Conservation (phyloP, 2,329 filamentous ascomycete genomes). For the Chaetomiaceae sp. region DNA sequence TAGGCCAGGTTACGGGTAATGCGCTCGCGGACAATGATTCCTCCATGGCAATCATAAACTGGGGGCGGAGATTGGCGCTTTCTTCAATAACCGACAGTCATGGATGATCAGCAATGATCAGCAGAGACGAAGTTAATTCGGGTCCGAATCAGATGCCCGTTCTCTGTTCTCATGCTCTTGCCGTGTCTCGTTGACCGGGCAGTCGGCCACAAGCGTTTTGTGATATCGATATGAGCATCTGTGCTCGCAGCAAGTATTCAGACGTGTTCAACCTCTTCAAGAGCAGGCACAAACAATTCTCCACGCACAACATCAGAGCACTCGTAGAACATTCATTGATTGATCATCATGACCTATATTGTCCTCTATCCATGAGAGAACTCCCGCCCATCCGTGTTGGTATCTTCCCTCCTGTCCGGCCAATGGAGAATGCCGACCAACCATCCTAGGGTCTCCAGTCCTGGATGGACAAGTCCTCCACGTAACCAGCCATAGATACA, state of each 20-base stretch:
- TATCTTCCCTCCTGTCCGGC: slow-evolving; percentile 24
- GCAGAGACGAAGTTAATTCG: too few species aligned
- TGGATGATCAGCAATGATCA: too few species aligned
- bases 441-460: slow-evolving; percentile 29
- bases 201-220: too few species aligned
- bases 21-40: neutral
- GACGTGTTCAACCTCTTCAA: neutral
- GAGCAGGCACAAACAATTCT: too few species aligned
- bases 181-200: too few species aligned
- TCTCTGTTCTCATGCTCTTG: too few species aligned
- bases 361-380: slow-evolving; percentile 23
- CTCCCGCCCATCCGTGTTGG: slow-evolving; percentile 20
- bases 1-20: neutral
- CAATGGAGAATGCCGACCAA: slow-evolving; percentile 12
- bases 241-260: too few species aligned
- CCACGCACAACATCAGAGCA: too few species aligned
- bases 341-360: slow-evolving; percentile 23
- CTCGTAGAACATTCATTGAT: too few species aligned
- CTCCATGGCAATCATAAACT: neutral
- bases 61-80: neutral
- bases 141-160: too few species aligned
- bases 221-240: too few species aligned
- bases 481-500: slow-evolving; percentile 23
- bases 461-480: slow-evolving; percentile 14
- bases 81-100: too few species aligned